Evolutionary conservation across 352 stramenopile species (phyloP), one percentile per base, ranked within the genome.

Genomic region (Globisporangium recalcitrans): DNA sequence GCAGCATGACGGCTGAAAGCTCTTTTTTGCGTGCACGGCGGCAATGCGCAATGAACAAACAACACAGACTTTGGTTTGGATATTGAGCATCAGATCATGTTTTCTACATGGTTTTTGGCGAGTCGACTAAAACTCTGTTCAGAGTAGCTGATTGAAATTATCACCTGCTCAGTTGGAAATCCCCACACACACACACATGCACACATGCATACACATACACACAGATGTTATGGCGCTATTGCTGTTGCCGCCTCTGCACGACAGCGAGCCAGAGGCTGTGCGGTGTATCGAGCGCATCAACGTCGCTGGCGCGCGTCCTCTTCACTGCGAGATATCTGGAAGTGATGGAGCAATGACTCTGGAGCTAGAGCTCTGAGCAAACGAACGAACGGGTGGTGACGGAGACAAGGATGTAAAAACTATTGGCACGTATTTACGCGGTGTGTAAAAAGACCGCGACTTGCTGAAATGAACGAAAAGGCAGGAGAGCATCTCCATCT

Each of bases 111-210:
- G 46, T 52, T 89, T 85, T 69, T 67, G 61, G 74, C 74, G 80
- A 86, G 79, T 86, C 83, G 83, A 92, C 83, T 92, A 92, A 92
- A 90, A 86, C 79, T 74, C 83, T 85, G 77, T 88, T 92, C 83
- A 83, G 83, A 90, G 83, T 92, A 92, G 83, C 83, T 92, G 83
- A 90, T 92, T 92, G 64, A 80, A 87, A 78, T 70, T 63, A 92
- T 92, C 83, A 92, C 82, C 88, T 90, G 83, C 81, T 87, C 79
- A 68, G 31, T 21, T n/a, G 29, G 29, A 49, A 58, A 16, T 53
- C 10, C 13, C 14, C 34, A 53, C 32, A 61, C 26, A 55, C n/a
- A 47, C 40, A 59, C 10, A 53, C 22, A 61, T 42, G 21, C 40
- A 53, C 26, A 60, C 7, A 38, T 29, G 44, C 9, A 36, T n/a